Conservation (phyloP, 108 stramenopile genomes). For the Stephanodiscus triporus region DNA sequence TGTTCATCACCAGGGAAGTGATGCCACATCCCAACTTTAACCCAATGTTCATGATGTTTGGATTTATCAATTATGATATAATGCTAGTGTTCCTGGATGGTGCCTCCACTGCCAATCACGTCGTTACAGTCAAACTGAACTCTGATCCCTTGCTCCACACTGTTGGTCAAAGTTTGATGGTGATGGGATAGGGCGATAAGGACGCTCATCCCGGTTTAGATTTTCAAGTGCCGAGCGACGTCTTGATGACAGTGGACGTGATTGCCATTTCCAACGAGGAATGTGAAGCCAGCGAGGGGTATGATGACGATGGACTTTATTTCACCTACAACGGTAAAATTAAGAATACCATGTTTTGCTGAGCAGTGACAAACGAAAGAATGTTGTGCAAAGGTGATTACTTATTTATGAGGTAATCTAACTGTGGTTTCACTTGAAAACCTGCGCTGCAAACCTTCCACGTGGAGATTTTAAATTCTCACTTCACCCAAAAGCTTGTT, state of each 20-base stretch:
- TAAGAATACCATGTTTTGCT: slow-evolving; percentile 31
- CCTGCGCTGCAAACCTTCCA: no score
- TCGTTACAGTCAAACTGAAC: slow-evolving; percentile 33
- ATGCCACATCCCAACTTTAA: slow-evolving; percentile 13
- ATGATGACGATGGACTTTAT: slow-evolving; percentile 2
- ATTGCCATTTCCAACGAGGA: no score
- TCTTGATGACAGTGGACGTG: slow-evolving; percentile 17
- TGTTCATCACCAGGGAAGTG: background rate
- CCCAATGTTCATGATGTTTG: background rate
- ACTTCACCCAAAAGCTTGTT: no score
- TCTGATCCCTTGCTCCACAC: slow-evolving; percentile 31
- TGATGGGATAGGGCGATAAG: slow-evolving; percentile 59
- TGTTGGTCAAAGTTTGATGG: slow-evolving; percentile 37
- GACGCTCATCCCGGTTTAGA: background rate
- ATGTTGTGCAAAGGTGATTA: no score
- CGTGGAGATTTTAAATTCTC: no score
- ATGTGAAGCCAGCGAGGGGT: slow-evolving; percentile 23
- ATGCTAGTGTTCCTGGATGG: slow-evolving; percentile 21
- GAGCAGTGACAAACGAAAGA: no score
- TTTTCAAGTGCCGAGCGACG: slow-evolving; percentile 7
- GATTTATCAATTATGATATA: slow-evolving; percentile 26
- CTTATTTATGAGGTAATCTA: no score
- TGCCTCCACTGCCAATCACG: slow-evolving; percentile 1
- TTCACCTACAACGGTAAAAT: slow-evolving; percentile 19
- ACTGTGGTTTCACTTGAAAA: no score